Percentiles rank a stretch among this genome's conserved stretches.
Conservation (phyloP, 495 filamentous ascomycete genomes). For the Cenococcum geophilum region DNA sequence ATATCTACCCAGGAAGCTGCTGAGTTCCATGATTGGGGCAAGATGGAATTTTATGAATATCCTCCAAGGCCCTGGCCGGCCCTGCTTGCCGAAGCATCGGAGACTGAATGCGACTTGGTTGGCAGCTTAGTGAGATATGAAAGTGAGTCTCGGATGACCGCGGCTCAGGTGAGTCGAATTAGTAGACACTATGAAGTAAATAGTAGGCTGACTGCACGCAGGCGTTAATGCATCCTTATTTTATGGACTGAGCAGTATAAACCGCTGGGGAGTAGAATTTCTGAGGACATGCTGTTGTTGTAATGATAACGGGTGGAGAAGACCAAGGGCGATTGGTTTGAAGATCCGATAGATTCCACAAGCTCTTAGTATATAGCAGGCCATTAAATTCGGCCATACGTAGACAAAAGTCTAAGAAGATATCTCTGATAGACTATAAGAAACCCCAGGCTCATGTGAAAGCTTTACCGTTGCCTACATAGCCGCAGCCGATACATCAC, state of each 20-base stretch:
- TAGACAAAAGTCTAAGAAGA: too few relatives aligned
- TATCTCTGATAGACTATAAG: too few relatives aligned
- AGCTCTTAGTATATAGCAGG: too few relatives aligned
- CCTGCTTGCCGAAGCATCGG: constrained; percentile 46
- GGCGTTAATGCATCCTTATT: constrained; percentile 30
- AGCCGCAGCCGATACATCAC: too few relatives aligned
- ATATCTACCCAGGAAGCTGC: constrained; percentile 46
- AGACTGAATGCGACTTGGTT: constrained; percentile 50
- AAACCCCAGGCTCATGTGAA: too few relatives aligned
- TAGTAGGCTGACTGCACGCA: constrained; percentile 3
- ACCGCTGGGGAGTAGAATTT: too few relatives aligned
- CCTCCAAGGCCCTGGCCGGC: constrained; percentile 48
- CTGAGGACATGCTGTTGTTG: too few relatives aligned
- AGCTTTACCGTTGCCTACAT: too few relatives aligned
- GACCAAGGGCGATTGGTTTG: too few relatives aligned
- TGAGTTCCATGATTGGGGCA: constrained; percentile 59
- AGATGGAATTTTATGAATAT: constrained; percentile 55
- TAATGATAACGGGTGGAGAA: too few relatives aligned
- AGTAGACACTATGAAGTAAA: not conserved
- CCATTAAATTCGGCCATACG: too few relatives aligned
- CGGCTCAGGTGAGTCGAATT: constrained; percentile 21
- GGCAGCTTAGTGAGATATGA: constrained; percentile 52
- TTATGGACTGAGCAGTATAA: not conserved
- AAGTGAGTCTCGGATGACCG: constrained; percentile 40
- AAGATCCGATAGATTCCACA: too few relatives aligned